These are phyloP conservation scores for Dipsacomyces acuminosporus DNA, from an alignment of 371 early-diverging fungal genomes.

Conservation along the genomic window DNA sequence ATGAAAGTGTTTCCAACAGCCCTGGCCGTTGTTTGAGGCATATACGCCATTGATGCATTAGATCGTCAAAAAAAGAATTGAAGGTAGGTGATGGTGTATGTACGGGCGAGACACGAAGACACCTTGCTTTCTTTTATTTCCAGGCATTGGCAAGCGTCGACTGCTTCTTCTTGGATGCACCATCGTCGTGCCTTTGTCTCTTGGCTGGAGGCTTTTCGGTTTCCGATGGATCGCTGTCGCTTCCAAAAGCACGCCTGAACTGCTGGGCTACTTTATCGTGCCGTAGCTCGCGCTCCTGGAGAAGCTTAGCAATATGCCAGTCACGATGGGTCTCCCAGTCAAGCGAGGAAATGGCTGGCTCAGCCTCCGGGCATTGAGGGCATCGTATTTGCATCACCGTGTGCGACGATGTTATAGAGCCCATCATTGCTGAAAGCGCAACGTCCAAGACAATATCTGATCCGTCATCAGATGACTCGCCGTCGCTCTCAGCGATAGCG, in stretches of 20 bases:
- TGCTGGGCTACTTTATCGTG: constrained; percentile 32
- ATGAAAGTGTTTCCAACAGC: too few species aligned
- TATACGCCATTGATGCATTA: too few species aligned
- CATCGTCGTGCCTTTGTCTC: constrained; percentile 9
- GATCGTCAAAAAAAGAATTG: too few species aligned
- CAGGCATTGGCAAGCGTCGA: too few species aligned
- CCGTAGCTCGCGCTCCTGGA: constrained; percentile 50
- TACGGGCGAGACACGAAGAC: too few species aligned
- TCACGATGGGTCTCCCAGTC: constrained; percentile 53
- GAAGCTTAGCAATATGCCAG: constrained; percentile 51
- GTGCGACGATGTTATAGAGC: constrained; percentile 26
- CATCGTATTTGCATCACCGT: constrained; percentile 39
- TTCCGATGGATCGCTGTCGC: neutral
- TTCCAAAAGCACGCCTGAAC: constrained; percentile 19
- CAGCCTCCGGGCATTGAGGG: constrained; percentile 43
- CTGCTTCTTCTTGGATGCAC: too few species aligned
- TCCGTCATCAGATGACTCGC: constrained; percentile 9
- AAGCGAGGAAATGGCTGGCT: constrained; percentile 29
- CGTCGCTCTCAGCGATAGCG: constrained; percentile 30
- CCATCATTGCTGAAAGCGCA: constrained; percentile 40
- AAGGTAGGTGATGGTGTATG: too few species aligned
- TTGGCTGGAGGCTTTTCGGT: constrained; percentile 14
- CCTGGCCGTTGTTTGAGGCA: too few species aligned
- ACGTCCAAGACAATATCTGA: constrained; percentile 35
- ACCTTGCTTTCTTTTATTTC: too few species aligned